Evolutionary conservation across 2,329 filamentous ascomycete species (phyloP).

Genomic region (Paraphaeosphaeria minitans): DNA sequence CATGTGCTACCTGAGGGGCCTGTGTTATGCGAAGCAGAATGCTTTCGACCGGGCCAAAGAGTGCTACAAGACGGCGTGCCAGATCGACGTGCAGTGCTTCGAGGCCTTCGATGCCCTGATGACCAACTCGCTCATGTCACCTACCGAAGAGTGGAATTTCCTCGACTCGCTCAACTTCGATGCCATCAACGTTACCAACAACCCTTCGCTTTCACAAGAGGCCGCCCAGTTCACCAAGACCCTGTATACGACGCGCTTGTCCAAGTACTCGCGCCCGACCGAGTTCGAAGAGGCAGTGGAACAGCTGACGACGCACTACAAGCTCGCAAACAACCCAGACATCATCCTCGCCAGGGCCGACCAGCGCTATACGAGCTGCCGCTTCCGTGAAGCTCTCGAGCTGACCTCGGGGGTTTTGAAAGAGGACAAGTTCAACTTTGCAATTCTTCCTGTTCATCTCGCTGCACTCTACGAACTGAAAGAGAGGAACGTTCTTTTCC

Average conservation of each 20-base stretch:
- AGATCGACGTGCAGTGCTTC: constrained; percentile 97
- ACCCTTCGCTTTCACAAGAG: constrained; percentile 75
- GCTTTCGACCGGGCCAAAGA: constrained; percentile 96
- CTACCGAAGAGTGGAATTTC: constrained; percentile 88
- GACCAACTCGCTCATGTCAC: constrained; percentile 90
- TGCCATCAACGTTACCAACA: constrained; percentile 69
- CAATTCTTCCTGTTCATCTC: constrained; percentile 86
- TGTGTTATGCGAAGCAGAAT: constrained; percentile 97
- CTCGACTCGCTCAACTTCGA: constrained; percentile 90
- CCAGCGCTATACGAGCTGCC: constrained; percentile 90
- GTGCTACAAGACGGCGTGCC: constrained; percentile 96
- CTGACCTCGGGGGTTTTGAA: constrained; percentile 84
- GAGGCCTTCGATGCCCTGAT: constrained; percentile 98
- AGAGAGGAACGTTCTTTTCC: constrained; percentile 85
- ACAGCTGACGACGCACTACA: constrained; percentile 91
- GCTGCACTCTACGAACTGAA: constrained; percentile 88
- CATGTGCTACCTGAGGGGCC: constrained; percentile 93
- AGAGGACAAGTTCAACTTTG: constrained; percentile 86
- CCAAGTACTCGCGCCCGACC: constrained; percentile 88
- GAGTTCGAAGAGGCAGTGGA: constrained; percentile 86
- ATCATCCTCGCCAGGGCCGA: constrained; percentile 89
- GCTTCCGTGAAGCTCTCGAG: constrained; percentile 82
- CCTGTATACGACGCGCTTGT: constrained; percentile 92
- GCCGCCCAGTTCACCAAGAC: constrained; percentile 93
- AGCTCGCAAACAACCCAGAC: constrained; percentile 82